phyloP scores from a whole-genome alignment of 129 eudicot species.

The Helichrysum umbraculigerum region DNA sequence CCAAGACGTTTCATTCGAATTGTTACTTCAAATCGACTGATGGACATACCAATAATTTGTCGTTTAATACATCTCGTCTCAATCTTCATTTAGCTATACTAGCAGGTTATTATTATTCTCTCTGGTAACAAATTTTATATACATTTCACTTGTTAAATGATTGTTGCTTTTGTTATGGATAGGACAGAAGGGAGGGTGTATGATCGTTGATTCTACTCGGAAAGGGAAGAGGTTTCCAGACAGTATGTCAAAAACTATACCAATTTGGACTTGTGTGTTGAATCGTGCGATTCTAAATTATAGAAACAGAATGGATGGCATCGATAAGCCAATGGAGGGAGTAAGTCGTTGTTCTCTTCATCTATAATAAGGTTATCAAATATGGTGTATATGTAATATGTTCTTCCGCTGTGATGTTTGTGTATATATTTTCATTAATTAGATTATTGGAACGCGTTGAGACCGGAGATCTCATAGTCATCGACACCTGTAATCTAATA shows the following conservation, averaged over 20 bases:
- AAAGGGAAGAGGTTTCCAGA: constrained; percentile 99
- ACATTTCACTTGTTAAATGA: background rate
- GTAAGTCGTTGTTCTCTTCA: constrained; percentile 34
- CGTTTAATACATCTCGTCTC: constrained; percentile 89
- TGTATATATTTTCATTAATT: constrained; percentile 1
- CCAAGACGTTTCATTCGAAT: constrained; percentile 50
- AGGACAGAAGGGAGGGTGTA: constrained; percentile 97
- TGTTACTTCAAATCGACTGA: constrained; percentile 98
- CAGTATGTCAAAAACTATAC: constrained; percentile 97
- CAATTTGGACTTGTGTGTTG: constrained; percentile 93
- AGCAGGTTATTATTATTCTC: constrained; percentile 48
- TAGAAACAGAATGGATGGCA: constrained; percentile 33
- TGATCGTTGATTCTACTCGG: constrained; percentile 91
- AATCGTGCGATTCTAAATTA: constrained; percentile 71
- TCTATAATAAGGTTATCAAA: background rate
- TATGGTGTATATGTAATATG: background rate
- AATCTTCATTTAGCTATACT: constrained; percentile 82
- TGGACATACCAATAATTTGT: constrained; percentile 80
- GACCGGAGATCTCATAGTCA: background rate
- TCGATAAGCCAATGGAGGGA: constrained; percentile 27
- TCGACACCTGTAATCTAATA: background rate
- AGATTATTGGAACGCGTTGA: background rate
- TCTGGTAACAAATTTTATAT: background rate
- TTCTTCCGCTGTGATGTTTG: constrained; percentile 1
- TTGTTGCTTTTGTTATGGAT: constrained; percentile 37